Evolutionary conservation across 495 filamentous ascomycete species (phyloP).

Genomic region (Penicillium fimorum): DNA sequence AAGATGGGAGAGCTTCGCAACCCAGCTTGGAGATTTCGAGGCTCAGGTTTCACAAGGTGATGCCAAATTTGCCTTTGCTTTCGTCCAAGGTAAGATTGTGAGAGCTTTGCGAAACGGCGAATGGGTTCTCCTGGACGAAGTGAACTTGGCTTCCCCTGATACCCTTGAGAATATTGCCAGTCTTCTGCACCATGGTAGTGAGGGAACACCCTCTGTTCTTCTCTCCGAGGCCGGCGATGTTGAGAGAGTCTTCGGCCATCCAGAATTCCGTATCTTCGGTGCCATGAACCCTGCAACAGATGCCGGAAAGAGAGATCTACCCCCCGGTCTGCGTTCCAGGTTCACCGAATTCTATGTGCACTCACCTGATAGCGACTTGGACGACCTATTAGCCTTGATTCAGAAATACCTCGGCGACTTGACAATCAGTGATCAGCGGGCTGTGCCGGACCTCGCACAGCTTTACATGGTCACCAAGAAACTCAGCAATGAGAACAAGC

Average conservation of each 20-base stretch:
- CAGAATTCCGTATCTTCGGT: slow-evolving; percentile 92
- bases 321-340: slow-evolving; percentile 74
- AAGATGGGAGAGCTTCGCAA: slow-evolving; percentile 77
- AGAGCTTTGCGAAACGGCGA: slow-evolving; percentile 90
- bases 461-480: slow-evolving; percentile 85
- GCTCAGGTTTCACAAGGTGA: slow-evolving; percentile 73
- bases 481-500: slow-evolving; percentile 71
- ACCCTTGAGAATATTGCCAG: slow-evolving; percentile 91
- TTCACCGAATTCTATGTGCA: slow-evolving; percentile 95
- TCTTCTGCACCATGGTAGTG: slow-evolving; percentile 67
- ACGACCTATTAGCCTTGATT: slow-evolving; percentile 81
- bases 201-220: slow-evolving; percentile 71
- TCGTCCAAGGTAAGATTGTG: slow-evolving; percentile 92
- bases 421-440: slow-evolving; percentile 60
- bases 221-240: slow-evolving; percentile 90
- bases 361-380: slow-evolving; percentile 78
- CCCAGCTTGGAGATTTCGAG: slow-evolving; percentile 75
- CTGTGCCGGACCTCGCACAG: slow-evolving; percentile 72
- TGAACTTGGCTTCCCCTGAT: slow-evolving; percentile 92
- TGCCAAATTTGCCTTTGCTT: slow-evolving; percentile 87
- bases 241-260: slow-evolving; percentile 83
- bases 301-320: slow-evolving; percentile 91
- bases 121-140: slow-evolving; percentile 98
- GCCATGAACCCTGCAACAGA: slow-evolving; percentile 99
- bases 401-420: slow-evolving; percentile 76